phyloP scores from a whole-genome alignment of 441 rosid genomes.

The Jatropha podagrica region DNA sequence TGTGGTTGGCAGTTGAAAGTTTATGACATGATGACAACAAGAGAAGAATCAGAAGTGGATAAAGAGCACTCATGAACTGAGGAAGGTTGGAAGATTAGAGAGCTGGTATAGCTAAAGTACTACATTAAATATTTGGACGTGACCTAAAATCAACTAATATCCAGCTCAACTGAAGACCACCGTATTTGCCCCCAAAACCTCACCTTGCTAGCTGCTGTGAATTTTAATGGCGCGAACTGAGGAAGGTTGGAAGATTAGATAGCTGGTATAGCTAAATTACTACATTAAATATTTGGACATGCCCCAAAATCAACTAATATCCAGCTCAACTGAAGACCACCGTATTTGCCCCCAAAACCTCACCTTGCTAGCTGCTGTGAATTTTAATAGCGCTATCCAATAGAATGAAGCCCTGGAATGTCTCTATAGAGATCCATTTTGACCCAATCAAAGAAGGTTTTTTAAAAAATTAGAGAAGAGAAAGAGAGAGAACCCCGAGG shows the following conservation, averaged over 20 bases:
- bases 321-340: background rate
- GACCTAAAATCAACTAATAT: background rate
- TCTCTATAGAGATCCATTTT: background rate
- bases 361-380: background rate
- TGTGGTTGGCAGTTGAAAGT: background rate
- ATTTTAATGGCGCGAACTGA: background rate
- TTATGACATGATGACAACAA: background rate
- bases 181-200: background rate
- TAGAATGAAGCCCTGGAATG: background rate
- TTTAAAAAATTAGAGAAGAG: background rate
- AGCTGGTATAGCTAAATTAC: background rate
- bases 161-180: background rate
- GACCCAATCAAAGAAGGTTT: background rate
- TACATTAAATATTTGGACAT: background rate
- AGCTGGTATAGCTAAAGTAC: background rate
- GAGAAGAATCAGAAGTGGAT: background rate
- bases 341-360: background rate
- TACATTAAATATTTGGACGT: background rate
- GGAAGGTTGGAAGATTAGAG: background rate
- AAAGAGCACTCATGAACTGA: background rate
- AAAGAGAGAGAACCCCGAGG: background rate
- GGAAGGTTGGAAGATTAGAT: background rate
- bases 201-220: background rate
- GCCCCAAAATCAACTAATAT: background rate
- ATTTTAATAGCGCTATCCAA: background rate